Conservation (phyloP, 2,329 filamentous ascomycete species). For the Pezicula rhizophila region DNA sequence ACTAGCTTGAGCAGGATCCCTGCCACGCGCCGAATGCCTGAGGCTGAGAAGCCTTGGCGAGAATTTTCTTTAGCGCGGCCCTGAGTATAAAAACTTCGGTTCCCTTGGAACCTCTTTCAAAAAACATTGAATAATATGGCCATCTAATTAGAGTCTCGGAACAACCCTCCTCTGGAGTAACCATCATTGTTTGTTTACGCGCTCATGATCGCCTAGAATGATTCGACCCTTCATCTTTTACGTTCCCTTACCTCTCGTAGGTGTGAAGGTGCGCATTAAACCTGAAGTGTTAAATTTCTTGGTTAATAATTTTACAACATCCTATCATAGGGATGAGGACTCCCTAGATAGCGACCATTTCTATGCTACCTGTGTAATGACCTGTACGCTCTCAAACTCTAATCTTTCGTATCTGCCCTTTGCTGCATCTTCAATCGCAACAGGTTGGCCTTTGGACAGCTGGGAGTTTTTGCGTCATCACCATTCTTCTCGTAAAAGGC, state of each 20-base stretch:
- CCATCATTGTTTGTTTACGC: constrained; percentile 89
- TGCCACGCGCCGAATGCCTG: background rate
- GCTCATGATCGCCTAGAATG: constrained; percentile 97
- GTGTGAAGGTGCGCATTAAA: constrained; percentile 48
- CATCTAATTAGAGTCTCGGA: constrained; percentile 99
- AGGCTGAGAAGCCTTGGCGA: background rate
- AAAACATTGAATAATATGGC: constrained; percentile 74
- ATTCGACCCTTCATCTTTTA: constrained; percentile 63
- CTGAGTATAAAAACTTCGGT: constrained; percentile 4
- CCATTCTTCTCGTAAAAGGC: constrained; percentile 78
- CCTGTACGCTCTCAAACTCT: background rate
- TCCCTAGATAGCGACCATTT: background rate
- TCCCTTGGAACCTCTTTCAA: constrained; percentile 10
- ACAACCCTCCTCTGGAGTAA: constrained; percentile 51
- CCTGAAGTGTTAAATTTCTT: constrained; percentile 38
- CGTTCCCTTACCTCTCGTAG: constrained; percentile 57
- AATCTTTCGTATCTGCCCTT: constrained; percentile 24
- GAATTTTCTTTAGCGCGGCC: constrained; percentile 2
- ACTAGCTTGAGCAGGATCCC: too few relatives aligned
- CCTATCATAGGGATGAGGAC: background rate
- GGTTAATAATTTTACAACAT: constrained; percentile 4
- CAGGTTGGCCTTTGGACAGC: constrained; percentile 78
- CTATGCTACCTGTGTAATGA: background rate
- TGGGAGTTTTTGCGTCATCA: constrained; percentile 67
- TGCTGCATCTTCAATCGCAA: constrained; percentile 84